Base-by-base conservation (phyloP, 768 basidiomycete genomes). In the Boletus sp. region DNA sequence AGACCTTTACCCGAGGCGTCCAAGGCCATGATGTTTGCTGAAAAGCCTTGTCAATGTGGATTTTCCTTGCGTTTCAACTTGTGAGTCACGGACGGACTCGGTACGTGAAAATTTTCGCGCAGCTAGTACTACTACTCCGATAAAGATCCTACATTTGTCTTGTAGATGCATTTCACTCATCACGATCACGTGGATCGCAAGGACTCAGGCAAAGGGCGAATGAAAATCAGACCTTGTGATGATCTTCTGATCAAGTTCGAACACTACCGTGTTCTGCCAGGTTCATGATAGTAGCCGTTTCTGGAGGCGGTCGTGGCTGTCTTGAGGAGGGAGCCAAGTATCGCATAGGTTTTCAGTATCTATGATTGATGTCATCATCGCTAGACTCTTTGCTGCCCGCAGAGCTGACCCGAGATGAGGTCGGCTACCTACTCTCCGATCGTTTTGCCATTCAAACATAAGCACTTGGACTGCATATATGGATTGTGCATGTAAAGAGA, bases 1-100 rank as follows among this genome's bases (percentile, higher is more conserved):
- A 93, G 69, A 17, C 91, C 89, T 70, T 89, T 89, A 23, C 84
- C 82, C 32, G 63, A 56, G 35, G 63, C 50, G 50, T 72, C 64
- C 23, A 58, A 50, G 42, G 70, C 53, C 57, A 37, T 47, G 1
- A 9, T 25, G 3, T 25, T 5, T 25, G 25, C 25, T 25, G 25
- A 25, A 25, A 25, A 25, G 25, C 25, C 25, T 25, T 25, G 25
- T 25, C 5, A 25, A 25, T 25, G 5, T n/a, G n/a, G n/a, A n/a
- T n/a, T n/a, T n/a, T n/a, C 25, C 25, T 25, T 25, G 25, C 3
- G 25, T 25, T 25, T 25, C 25, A 25, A 25, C n/a, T n/a, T n/a
- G 25, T 13, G 11, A 21, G n/a, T 38, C 42, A 19, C 45, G 55
- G 55, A 43, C 13, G 32, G 43, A 42, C 48, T 57, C 48, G 48